Conservation (phyloP, 116 monocot genomes). For the Papilionanthe hybrid region DNA sequence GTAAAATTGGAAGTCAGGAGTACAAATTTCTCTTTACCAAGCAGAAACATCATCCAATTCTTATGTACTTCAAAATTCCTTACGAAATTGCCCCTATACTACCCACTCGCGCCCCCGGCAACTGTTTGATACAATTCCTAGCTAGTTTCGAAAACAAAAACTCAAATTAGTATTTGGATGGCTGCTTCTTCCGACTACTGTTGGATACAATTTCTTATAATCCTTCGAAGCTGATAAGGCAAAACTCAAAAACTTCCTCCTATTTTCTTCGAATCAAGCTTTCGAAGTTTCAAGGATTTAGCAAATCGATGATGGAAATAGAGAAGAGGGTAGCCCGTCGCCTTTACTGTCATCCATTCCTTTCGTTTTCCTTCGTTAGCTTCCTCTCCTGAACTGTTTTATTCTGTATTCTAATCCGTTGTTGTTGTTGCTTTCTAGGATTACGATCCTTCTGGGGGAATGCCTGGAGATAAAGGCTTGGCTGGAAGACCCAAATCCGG, state of each 20-base stretch:
- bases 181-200: not conserved
- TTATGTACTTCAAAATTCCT: too few relatives aligned
- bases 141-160: too few relatives aligned
- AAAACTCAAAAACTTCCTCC: too few relatives aligned
- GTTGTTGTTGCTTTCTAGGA: not conserved
- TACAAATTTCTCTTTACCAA: too few relatives aligned
- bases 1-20: too few relatives aligned
- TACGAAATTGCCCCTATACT: too few relatives aligned
- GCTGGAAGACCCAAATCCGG: not conserved
- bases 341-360: not conserved
- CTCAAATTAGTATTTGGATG: not conserved
- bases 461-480: not conserved
- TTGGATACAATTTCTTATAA: not conserved
- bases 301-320: not conserved
- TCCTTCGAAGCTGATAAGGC: not conserved
- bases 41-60: too few relatives aligned
- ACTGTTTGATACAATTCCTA: too few relatives aligned
- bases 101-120: too few relatives aligned
- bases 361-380: not conserved
- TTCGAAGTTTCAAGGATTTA: not conserved
- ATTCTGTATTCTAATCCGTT: not conserved
- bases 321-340: not conserved
- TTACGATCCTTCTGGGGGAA: not conserved
- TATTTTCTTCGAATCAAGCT: too few relatives aligned
- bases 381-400: not conserved